Conservation (phyloP, 139 green algal species). For the Closterium sp. region DNA sequence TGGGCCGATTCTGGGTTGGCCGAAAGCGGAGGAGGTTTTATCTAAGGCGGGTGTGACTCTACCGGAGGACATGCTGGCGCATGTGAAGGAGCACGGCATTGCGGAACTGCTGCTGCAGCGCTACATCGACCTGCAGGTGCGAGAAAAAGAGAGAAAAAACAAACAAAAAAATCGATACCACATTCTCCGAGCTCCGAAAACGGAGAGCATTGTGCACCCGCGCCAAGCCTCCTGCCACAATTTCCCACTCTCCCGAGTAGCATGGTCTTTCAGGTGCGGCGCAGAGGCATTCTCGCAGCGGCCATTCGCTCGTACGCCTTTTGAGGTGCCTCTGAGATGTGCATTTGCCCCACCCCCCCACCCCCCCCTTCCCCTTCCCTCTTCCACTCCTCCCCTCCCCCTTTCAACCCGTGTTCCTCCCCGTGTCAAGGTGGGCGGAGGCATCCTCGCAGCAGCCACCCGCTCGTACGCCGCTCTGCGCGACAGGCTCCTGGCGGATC, state of each 20-base stretch:
- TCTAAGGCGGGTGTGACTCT: not conserved
- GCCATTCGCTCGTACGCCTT: not conserved
- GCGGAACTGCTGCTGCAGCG: not conserved
- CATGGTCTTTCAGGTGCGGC: too few species aligned
- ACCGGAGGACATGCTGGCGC: not conserved
- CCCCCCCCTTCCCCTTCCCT: not conserved
- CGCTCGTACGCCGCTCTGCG: not conserved
- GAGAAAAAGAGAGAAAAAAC: not conserved
- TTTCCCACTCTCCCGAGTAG: too few species aligned
- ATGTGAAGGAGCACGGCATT: not conserved
- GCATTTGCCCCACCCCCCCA: not conserved
- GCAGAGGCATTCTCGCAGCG: not conserved
- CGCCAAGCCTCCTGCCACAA: too few species aligned
- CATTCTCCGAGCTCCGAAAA: too few species aligned
- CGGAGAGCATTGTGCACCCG: too few species aligned
- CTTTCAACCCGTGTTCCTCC: not conserved
- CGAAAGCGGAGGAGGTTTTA: not conserved
- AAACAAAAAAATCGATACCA: not conserved
- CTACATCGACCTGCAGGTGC: not conserved
- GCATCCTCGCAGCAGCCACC: slow-evolving; percentile 8
- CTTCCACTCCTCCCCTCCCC: not conserved
- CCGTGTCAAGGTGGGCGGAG: not conserved
- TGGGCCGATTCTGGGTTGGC: not conserved
- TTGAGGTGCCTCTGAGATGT: not conserved
- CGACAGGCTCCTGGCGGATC: slow-evolving; percentile 40